phyloP scores from a whole-genome alignment of 208 protist genomes.

The Acanthamoeba quina region DNA sequence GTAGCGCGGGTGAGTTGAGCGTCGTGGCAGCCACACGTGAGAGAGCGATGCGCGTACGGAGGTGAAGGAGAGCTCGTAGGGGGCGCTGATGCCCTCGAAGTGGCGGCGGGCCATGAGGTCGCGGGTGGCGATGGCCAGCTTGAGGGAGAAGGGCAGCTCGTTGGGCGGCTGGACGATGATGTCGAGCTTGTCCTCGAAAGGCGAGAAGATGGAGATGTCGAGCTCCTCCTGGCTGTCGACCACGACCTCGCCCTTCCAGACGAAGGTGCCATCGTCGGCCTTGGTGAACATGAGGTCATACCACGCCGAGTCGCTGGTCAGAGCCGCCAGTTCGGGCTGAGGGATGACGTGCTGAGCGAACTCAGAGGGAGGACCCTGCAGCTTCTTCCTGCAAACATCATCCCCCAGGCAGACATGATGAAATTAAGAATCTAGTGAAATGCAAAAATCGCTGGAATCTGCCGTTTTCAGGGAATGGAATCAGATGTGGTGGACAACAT shows the following conservation, averaged over 20 bases:
- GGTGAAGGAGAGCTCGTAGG: neutral
- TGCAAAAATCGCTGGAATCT: too few species aligned
- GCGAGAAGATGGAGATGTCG: neutral
- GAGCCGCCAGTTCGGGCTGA: neutral
- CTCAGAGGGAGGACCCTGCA: slow-evolving; percentile 29
- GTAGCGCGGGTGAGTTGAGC: too few species aligned
- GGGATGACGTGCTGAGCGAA: neutral
- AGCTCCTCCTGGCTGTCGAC: neutral
- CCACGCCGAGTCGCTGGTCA: slow-evolving; percentile 5
- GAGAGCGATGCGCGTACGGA: neutral
- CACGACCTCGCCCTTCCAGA: slow-evolving; percentile 31
- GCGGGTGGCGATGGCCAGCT: neutral
- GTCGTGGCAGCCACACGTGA: too few species aligned
- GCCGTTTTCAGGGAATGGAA: neutral
- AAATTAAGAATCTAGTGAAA: neutral
- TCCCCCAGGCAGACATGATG: too few species aligned
- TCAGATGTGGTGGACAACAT: neutral
- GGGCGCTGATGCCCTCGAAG: neutral
- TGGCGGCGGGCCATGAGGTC: neutral
- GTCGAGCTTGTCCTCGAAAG: neutral
- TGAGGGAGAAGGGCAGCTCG: neutral
- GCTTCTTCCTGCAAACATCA: slow-evolving; percentile 8
- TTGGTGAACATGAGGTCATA: neutral
- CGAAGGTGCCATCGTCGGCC: slow-evolving; percentile 9
- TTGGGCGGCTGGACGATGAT: neutral